Evolutionary conservation across 768 basidiomycete genomes (phyloP).

Genomic region (Daedaleopsis sinensis): DNA sequence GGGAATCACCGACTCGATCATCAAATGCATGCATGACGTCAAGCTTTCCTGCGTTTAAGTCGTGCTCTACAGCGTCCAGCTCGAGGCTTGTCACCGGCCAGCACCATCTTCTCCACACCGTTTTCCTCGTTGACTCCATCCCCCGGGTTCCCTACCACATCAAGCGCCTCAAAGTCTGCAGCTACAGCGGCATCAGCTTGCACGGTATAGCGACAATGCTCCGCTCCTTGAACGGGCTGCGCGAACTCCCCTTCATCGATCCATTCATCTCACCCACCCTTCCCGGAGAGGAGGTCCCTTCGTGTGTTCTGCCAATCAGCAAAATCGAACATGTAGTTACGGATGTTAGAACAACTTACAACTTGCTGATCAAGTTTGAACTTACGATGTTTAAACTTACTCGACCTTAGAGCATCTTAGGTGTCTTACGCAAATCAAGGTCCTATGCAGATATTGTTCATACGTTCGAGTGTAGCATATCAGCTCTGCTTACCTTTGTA

Average conservation of each 20-base stretch:
- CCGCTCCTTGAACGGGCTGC: neutral
- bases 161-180: neutral
- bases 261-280: neutral
- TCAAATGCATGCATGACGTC: conserved; percentile 35
- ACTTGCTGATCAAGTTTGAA: too few relatives aligned
- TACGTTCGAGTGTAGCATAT: too few relatives aligned
- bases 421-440: too few relatives aligned
- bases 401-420: too few relatives aligned
- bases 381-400: too few relatives aligned
- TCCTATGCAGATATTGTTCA: too few relatives aligned
- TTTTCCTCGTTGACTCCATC: neutral
- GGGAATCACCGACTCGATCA: conserved; percentile 30
- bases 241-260: neutral
- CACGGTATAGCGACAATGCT: neutral
- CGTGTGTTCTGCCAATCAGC: too few relatives aligned
- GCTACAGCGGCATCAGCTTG: neutral
- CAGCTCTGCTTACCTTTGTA: too few relatives aligned
- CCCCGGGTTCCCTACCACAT: neutral
- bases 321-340: too few relatives aligned
- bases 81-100: conserved; percentile 29
- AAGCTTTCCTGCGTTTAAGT: conserved; percentile 25
- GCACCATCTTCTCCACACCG: conserved; percentile 21
- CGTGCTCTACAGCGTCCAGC: conserved; percentile 36
- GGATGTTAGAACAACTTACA: too few relatives aligned
- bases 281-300: neutral